A percentile compares a stretch with the other conserved stretches of the same genome.
Conservation (phyloP, 2,329 filamentous ascomycete genomes). For the Sporothrix humicola region DNA sequence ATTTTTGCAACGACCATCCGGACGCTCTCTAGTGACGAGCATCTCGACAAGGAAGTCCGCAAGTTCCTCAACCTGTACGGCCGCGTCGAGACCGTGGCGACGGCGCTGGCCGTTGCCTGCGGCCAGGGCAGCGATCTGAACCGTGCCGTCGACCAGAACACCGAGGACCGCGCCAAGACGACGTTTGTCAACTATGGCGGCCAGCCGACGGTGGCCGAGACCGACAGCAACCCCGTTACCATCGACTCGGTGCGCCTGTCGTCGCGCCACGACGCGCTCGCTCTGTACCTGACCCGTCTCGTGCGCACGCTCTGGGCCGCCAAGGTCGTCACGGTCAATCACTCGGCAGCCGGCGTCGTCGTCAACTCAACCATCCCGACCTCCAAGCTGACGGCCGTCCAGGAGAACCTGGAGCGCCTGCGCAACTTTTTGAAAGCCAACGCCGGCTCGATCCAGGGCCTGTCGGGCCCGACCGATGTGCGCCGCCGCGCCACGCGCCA, state of each 20-base stretch:
- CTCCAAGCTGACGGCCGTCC: slow-evolving; percentile 74
- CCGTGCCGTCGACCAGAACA: slow-evolving; percentile 80
- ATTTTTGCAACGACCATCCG: slow-evolving; percentile 85
- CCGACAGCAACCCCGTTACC: slow-evolving; percentile 71
- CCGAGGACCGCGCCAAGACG: slow-evolving; percentile 81
- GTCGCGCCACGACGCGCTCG: slow-evolving; percentile 85
- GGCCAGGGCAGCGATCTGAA: slow-evolving; percentile 83
- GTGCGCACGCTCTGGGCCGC: slow-evolving; percentile 87
- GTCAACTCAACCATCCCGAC: slow-evolving; percentile 71
- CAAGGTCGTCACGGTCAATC: slow-evolving; percentile 75
- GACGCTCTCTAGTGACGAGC: slow-evolving; percentile 75
- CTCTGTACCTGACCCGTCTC: slow-evolving; percentile 85
- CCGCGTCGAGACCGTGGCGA: slow-evolving; percentile 84
- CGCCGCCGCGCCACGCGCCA: slow-evolving; percentile 78
- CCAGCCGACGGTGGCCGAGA: slow-evolving; percentile 80
- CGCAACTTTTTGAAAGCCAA: slow-evolving; percentile 86
- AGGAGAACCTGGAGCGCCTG: slow-evolving; percentile 79
- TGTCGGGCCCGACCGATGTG: slow-evolving; percentile 89
- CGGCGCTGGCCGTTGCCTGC: slow-evolving; percentile 91
- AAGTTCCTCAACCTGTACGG: slow-evolving; percentile 87
- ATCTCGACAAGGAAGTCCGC: slow-evolving; percentile 78
- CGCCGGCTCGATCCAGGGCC: slow-evolving; percentile 86
- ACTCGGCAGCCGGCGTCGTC: slow-evolving; percentile 64
- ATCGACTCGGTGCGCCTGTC: slow-evolving; percentile 87
- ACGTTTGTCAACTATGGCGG: slow-evolving; percentile 94